These are phyloP conservation scores for Chlamydomonas urium DNA, from an alignment of 139 green algal genomes.

Conservation along the genomic window DNA sequence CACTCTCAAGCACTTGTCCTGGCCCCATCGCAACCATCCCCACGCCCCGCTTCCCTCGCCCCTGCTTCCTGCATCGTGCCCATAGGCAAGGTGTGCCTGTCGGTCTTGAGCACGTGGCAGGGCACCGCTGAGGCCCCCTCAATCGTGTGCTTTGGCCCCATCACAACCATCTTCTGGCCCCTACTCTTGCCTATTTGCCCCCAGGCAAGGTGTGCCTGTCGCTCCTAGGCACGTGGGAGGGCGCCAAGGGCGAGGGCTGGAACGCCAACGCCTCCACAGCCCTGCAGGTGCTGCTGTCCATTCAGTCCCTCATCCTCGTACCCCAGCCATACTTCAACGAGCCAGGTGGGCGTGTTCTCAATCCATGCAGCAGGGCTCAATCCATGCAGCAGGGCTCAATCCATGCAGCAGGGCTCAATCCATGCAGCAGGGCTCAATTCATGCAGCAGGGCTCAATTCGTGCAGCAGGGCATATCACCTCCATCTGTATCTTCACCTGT, in stretches of 20 bases:
- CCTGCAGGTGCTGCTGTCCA: slow-evolving; percentile 75
- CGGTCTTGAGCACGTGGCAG: too few species aligned
- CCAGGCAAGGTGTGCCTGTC: slow-evolving; percentile 73
- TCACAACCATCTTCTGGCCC: neutral
- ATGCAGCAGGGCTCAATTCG: too few species aligned
- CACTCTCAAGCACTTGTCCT: neutral
- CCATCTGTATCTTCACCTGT: too few species aligned
- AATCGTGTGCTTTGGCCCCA: neutral
- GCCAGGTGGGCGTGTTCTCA: slow-evolving; percentile 30
- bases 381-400: too few species aligned
- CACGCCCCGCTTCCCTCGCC: neutral
- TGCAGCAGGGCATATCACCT: too few species aligned
- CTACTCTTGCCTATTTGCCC: neutral
- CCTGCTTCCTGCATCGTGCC: neutral
- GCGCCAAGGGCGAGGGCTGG: slow-evolving; percentile 69
- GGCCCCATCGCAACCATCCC: neutral
- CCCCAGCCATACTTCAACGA: slow-evolving; percentile 85
- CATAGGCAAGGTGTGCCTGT: neutral
- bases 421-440: too few species aligned
- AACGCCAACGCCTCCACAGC: slow-evolving; percentile 55
- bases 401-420: too few species aligned
- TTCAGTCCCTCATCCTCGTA: slow-evolving; percentile 85
- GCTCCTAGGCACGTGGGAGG: slow-evolving; percentile 81
- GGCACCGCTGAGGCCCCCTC: neutral
- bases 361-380: too few species aligned